Base-by-base conservation (phyloP, 2,329 filamentous ascomycete genomes). In the Diaporthe velutina region DNA sequence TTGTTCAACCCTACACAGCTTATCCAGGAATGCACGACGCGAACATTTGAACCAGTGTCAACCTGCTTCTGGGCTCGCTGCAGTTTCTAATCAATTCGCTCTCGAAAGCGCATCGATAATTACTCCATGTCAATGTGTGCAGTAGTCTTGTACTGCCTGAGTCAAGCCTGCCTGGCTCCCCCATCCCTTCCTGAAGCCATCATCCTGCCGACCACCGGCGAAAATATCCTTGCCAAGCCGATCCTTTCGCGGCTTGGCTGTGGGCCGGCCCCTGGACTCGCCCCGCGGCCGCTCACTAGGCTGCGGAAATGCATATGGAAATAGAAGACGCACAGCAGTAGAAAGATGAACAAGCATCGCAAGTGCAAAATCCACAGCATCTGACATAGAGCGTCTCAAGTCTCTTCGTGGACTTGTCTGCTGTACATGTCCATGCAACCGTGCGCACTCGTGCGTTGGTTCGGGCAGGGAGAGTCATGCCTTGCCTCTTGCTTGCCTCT, bases 381-480 rank as follows among this genome's bases (percentile, higher is more conserved):
- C 50, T 15, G 13, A 15, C 2, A 54, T 28, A 1, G 4, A 19
- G 42, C 17, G 5, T 54, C 4, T 22, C 15, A 3, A 22, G 4
- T 45, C 10, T 22, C 25, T 28, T 4, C 0, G 3, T 28, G 15
- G 8, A 19, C 25, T 30, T 6, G 10, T 28, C n/a, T 9, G 9
- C 6, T 19, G 19, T 40, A 40, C 25, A 12, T 12, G 38, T 13
- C 58, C 22, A 2, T 61, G 38, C 25, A 50, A 25, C 45, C 28
- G 19, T 25, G 12, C 1, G 10, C 7, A 15, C 22, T n/a, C n/a
- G n/a, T n/a, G 42, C 28, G 22, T 30, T 40, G 17, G 28, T 66
- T 48, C 45, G 17, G 40, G 15, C 42, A n/a, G 7, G 42, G 17
- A 64, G 61, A 66, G 61, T 66, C 61, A 66, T 66, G 42, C n/a